Conservation (phyloP, 2,329 filamentous ascomycete species). For the Cladobotryum protrusum region DNA sequence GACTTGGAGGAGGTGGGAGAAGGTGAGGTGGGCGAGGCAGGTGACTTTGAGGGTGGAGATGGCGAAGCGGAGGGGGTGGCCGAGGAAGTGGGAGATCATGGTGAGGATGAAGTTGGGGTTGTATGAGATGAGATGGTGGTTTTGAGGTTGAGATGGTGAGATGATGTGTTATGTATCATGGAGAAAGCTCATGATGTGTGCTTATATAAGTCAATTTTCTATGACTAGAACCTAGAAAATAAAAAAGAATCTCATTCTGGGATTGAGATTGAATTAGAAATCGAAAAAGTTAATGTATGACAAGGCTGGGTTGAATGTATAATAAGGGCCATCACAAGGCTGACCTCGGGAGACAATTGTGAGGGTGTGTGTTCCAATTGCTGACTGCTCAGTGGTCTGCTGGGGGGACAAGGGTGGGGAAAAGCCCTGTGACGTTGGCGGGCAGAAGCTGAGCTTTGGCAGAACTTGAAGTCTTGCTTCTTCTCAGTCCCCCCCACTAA, state of each 20-base stretch:
- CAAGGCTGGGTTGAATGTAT: no score
- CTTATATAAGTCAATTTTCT: no score
- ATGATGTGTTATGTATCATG: background rate
- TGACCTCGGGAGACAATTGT: no score
- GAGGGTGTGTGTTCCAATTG: no score
- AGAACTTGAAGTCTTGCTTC: background rate
- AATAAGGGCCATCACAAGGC: no score
- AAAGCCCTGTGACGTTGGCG: background rate
- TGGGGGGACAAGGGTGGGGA: background rate
- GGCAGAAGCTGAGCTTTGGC: background rate
- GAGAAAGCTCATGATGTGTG: no score
- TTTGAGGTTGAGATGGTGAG: background rate
- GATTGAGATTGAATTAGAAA: no score
- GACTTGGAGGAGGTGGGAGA: constrained; percentile 57
- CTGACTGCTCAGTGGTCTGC: no score
- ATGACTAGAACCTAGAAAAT: no score
- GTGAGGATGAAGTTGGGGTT: constrained; percentile 7
- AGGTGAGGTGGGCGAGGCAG: constrained; percentile 37
- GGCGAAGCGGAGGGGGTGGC: constrained; percentile 33
- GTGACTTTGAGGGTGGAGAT: constrained; percentile 31
- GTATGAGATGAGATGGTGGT: constrained; percentile 4
- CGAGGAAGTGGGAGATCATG: constrained; percentile 29
- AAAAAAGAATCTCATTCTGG: no score
- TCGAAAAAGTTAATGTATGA: no score
- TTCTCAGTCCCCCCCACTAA: no score